Conservation (phyloP, 2,329 filamentous ascomycete species). For the Aspergillus proliferans region DNA sequence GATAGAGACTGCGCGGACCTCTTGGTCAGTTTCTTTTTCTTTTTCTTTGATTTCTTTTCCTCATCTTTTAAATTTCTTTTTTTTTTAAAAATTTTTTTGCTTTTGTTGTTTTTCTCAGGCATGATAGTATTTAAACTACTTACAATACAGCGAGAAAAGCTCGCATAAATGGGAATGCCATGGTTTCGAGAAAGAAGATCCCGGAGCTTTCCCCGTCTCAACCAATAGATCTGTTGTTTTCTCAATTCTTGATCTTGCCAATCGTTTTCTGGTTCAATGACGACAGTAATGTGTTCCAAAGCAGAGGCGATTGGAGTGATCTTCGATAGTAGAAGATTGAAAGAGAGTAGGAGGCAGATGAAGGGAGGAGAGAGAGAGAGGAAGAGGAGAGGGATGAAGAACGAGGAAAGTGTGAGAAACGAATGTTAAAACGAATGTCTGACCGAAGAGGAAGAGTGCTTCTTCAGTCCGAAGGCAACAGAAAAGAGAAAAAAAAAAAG, state of each 20-base stretch:
- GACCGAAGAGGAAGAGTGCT: constrained; percentile 1
- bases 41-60: neutral
- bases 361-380: constrained; percentile 12
- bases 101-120: neutral
- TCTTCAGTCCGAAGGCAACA: neutral
- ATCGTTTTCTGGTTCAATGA: constrained; percentile 6
- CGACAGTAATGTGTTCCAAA: neutral
- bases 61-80: neutral
- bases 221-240: constrained; percentile 3
- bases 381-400: constrained; percentile 5
- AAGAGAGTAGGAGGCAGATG: constrained; percentile 10
- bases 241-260: neutral
- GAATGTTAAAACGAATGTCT: constrained; percentile 21
- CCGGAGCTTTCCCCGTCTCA: constrained; percentile 1
- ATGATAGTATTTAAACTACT: constrained; percentile 15
- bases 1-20: constrained; percentile 61
- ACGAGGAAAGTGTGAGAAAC: constrained; percentile 7
- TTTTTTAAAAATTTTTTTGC: neutral
- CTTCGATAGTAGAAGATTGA: neutral
- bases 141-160: constrained; percentile 39
- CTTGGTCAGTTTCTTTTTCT: constrained; percentile 1
- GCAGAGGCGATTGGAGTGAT: constrained; percentile 6
- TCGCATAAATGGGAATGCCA: constrained; percentile 35
- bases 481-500: constrained; percentile 1
- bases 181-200: constrained; percentile 11